phyloP scores from a whole-genome alignment of 768 basidiomycete genomes.

The Macrolepiota dolichaula region DNA sequence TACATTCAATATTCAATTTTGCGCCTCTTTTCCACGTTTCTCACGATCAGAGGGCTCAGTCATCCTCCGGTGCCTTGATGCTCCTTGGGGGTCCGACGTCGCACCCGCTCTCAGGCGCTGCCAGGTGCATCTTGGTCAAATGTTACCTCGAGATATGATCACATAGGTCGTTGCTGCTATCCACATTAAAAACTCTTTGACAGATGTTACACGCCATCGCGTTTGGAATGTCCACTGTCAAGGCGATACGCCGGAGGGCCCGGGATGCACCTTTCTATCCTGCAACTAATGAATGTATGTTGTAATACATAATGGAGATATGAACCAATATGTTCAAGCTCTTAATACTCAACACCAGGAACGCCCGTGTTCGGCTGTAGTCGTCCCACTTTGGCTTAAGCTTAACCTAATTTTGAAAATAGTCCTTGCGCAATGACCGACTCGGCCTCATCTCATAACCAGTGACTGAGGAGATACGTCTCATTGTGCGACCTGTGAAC shows the following conservation, averaged over 20 bases:
- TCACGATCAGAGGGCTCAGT: slow-evolving; percentile 1
- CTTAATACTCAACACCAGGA: neutral
- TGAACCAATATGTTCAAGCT: neutral
- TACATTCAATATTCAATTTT: slow-evolving; percentile 6
- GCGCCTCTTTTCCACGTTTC: slow-evolving; percentile 5
- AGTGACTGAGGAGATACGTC: too few relatives aligned
- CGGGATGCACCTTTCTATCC: neutral
- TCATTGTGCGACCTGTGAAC: neutral
- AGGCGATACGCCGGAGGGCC: neutral
- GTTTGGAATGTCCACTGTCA: neutral
- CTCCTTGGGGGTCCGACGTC: too few relatives aligned
- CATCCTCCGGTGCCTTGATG: slow-evolving; percentile 3
- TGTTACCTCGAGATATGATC: neutral
- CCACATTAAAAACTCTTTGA: slow-evolving; percentile 1
- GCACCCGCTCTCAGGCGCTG: too few relatives aligned
- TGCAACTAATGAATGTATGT: neutral
- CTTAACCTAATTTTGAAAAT: neutral
- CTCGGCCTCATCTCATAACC: neutral
- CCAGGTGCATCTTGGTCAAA: neutral
- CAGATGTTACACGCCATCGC: neutral
- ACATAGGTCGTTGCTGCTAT: neutral
- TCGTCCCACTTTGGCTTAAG: neutral
- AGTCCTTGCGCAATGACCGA: neutral
- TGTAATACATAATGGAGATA: neutral
- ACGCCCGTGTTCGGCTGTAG: neutral